phyloP scores from a whole-genome alignment of 257 asterid genomes.

The Solanum raphanifolium region DNA sequence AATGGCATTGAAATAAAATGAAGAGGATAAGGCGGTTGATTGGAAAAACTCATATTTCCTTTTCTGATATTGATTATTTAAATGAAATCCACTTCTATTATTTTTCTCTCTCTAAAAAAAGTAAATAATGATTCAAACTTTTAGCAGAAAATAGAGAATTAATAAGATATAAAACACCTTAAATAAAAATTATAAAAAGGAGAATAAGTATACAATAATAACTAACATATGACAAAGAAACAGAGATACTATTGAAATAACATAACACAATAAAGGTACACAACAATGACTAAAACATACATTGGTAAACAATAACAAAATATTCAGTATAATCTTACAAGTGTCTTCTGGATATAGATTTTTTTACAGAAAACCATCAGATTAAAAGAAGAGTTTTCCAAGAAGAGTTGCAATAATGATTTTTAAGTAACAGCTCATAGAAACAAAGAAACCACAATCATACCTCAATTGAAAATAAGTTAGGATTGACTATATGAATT shows the following conservation, averaged over 20 bases:
- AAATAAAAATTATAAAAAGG: not conserved
- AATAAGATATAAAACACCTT: not conserved
- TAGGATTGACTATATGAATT: not conserved
- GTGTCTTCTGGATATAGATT: too few species aligned
- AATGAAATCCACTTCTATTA: not conserved
- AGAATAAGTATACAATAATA: not conserved
- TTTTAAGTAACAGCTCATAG: not conserved
- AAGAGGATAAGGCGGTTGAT: too few species aligned
- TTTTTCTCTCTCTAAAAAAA: not conserved
- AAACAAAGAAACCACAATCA: not conserved
- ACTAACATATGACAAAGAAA: not conserved
- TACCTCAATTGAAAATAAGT: not conserved
- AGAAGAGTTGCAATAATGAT: not conserved
- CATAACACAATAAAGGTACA: not conserved
- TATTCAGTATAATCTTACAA: not conserved
- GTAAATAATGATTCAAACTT: not conserved
- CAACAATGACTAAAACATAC: not conserved
- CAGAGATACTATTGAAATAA: not conserved
- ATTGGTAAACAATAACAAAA: not conserved
- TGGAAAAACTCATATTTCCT: too few species aligned
- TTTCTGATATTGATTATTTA: too few species aligned
- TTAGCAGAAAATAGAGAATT: not conserved
- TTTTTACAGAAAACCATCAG: too few species aligned
- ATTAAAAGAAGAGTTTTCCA: too few species aligned
- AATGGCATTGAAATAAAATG: too few species aligned